Evolutionary conservation across 2,329 filamentous ascomycete species (phyloP).

Genomic region (Hymenoscyphus albidus): DNA sequence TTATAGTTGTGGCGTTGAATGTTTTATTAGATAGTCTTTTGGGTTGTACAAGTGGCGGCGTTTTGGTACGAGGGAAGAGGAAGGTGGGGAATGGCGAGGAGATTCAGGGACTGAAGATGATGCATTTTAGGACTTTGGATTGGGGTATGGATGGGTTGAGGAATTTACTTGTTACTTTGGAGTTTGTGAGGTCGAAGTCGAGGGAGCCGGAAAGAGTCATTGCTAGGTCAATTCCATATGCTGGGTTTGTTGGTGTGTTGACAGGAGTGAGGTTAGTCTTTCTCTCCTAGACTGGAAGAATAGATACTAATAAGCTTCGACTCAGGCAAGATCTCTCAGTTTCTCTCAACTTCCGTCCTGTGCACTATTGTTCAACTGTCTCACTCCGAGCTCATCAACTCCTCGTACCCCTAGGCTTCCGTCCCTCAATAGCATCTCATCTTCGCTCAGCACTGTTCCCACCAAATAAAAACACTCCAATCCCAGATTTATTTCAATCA

Average conservation of each 20-base stretch:
- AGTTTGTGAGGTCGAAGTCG: slow-evolving; percentile 36
- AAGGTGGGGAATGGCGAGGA: slow-evolving; percentile 13
- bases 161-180: slow-evolving; percentile 37
- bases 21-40: slow-evolving; percentile 60
- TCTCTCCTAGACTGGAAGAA: slow-evolving; percentile 7
- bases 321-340: slow-evolving; percentile 41
- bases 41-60: slow-evolving; percentile 60
- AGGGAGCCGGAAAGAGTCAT: slow-evolving; percentile 38
- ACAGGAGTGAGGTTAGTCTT: slow-evolving; percentile 45
- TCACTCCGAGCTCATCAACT: slow-evolving; percentile 47
- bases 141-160: slow-evolving; percentile 45
- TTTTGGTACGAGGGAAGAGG: slow-evolving; percentile 30
- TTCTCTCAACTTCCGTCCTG: slow-evolving; percentile 49
- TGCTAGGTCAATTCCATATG: slow-evolving; percentile 47
- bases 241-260: slow-evolving; percentile 48
- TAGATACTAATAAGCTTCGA: background rate
- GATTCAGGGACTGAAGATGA: slow-evolving; percentile 35
- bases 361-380: slow-evolving; percentile 41
- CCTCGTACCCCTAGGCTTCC: slow-evolving; percentile 50
- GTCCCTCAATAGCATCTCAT: slow-evolving; percentile 50
- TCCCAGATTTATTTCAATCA: slow-evolving; percentile 17
- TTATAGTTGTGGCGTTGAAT: slow-evolving; percentile 59
- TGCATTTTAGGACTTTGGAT: slow-evolving; percentile 53
- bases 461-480: slow-evolving; percentile 6
- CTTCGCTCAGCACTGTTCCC: slow-evolving; percentile 39